These are phyloP conservation scores for Thelonectria olida DNA, from an alignment of 2,329 filamentous ascomycete genomes.

Conservation along the genomic window DNA sequence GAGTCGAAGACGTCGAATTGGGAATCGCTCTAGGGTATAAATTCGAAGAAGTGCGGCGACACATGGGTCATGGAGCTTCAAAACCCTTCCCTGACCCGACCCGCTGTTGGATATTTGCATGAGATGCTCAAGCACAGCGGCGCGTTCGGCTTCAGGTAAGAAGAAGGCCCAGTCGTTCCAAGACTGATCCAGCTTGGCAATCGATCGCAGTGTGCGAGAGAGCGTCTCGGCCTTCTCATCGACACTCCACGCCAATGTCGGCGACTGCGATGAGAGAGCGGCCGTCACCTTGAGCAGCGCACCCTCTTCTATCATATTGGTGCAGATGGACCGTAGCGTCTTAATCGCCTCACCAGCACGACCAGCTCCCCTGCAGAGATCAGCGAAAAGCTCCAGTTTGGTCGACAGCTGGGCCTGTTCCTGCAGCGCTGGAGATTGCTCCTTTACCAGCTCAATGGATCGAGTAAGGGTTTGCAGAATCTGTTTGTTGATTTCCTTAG, in stretches of 20 bases:
- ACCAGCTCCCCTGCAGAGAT: slow-evolving; percentile 63
- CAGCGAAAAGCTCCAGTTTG: slow-evolving; percentile 74
- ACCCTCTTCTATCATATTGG: slow-evolving; percentile 67
- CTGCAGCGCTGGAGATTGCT: slow-evolving; percentile 63
- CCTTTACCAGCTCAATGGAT: slow-evolving; percentile 70
- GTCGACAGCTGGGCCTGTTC: slow-evolving; percentile 66
- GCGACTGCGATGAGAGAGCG: slow-evolving; percentile 58
- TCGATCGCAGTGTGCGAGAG: slow-evolving; percentile 66
- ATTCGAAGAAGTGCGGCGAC: slow-evolving; percentile 59
- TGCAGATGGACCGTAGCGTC: slow-evolving; percentile 68
- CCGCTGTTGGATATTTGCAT: slow-evolving; percentile 58
- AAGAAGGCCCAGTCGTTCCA: slow-evolving; percentile 65
- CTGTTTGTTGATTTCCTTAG: slow-evolving; percentile 48
- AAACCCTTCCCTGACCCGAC: slow-evolving; percentile 44
- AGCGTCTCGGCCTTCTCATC: slow-evolving; percentile 61
- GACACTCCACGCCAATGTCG: slow-evolving; percentile 62
- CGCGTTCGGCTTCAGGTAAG: slow-evolving; percentile 60
- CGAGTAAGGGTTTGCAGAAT: slow-evolving; percentile 67
- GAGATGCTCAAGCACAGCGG: slow-evolving; percentile 68
- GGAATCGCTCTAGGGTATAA: slow-evolving; percentile 60
- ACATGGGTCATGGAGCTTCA: slow-evolving; percentile 55
- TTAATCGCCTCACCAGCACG: slow-evolving; percentile 66
- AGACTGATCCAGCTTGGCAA: slow-evolving; percentile 68
- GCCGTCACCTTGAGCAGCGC: slow-evolving; percentile 63
- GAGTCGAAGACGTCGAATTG: slow-evolving; percentile 62